Base-by-base conservation (phyloP, 2,329 filamentous ascomycete species). In the Colletotrichum theobromicola region DNA sequence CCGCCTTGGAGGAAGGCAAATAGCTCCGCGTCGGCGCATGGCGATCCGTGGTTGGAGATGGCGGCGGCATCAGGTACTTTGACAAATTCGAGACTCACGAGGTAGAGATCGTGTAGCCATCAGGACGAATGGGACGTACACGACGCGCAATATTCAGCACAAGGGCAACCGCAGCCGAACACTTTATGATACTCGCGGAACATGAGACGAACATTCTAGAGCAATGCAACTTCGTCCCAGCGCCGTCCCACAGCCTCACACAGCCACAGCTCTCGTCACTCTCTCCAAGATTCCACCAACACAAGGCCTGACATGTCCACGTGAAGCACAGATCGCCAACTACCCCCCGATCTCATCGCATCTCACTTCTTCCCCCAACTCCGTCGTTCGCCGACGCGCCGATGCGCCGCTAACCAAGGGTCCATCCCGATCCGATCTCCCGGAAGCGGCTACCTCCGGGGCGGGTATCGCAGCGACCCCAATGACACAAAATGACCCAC, bases 371-470 rank as follows among this genome's bases (percentile, higher is more conserved):
- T 32, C 26, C 28, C 7, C 16, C 65, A 15, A 18, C n/a, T 18
- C 18, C 16, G 5, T 28, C 6, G 26, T 37, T 67, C 12, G 72
- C 35, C 72, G 57, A 72, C 58, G 18, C 61, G 34, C 42, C 13
- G 64, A 30, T 64, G 60, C 15, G 32, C 35, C 18, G 65, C 35
- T 34, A 13, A 53, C 32, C 26, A 37, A 63, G 24, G 55, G 64
- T 72, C 32, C 64, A 15, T 74, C 55, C 42, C 46, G 26, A 72
- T 55, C 61, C 21, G 46, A 57, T 35, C 63, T 32, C 62, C 63
- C 58, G 57, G 42, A 28, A 50, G 21, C 72, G 72, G 55, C 62
- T 72, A 62, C 28, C 24, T 21, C 63, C 69, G 69, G 67, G 55
- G 46, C 26, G 1, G 42, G 13, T 50, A 4, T 2, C 63, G n/a